Evolutionary conservation across 129 eudicot genomes (phyloP).

Genomic region (Logfia minima): DNA sequence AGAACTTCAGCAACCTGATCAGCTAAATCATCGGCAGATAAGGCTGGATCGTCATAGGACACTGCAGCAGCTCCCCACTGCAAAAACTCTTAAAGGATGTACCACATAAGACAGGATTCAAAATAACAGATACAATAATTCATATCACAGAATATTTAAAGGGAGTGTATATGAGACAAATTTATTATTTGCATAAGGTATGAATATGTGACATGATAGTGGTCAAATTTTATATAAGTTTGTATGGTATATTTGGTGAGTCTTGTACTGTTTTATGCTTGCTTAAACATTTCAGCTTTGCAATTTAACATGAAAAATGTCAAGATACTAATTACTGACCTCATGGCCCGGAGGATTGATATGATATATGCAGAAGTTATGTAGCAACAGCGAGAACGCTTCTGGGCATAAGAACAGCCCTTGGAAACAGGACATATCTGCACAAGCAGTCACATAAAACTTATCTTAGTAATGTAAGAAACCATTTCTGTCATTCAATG

Average conservation of each 20-base stretch:
- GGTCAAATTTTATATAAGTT: not conserved
- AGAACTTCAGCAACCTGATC: constrained; percentile 91
- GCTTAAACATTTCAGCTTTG: no score
- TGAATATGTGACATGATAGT: constrained; percentile 1
- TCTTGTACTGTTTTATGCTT: not conserved
- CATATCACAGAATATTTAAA: no score
- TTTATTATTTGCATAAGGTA: not conserved
- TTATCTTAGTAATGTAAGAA: not conserved
- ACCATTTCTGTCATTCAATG: constrained; percentile 7
- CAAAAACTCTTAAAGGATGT: constrained; percentile 45
- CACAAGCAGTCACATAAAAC: constrained; percentile 27
- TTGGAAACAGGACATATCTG: constrained; percentile 95
- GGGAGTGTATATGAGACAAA: no score
- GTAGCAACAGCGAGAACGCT: constrained; percentile 78
- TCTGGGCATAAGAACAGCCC: constrained; percentile 87
- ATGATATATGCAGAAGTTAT: constrained; percentile 91
- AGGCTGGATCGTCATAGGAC: constrained; percentile 45
- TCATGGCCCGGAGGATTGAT: constrained; percentile 95
- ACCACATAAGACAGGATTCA: constrained; percentile 34
- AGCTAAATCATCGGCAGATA: constrained; percentile 77
- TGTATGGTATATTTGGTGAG: not conserved
- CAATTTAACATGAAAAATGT: not conserved
- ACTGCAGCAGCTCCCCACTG: constrained; percentile 79
- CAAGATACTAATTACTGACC: constrained; percentile 50
- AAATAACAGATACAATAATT: not conserved